Evolutionary conservation across 768 basidiomycete genomes (phyloP).

Genomic region (Pisolithus albus): DNA sequence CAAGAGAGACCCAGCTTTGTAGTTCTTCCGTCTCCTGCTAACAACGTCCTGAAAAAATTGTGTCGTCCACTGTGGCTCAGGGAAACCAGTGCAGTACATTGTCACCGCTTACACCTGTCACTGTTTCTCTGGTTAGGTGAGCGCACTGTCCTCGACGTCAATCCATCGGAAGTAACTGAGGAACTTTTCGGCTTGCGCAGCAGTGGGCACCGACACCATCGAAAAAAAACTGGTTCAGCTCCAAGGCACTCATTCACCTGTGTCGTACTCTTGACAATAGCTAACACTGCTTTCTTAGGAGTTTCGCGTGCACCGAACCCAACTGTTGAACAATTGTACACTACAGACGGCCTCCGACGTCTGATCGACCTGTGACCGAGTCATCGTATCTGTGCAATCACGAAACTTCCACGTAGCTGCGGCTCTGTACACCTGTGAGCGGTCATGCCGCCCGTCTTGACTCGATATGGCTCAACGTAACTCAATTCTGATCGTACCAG

Average conservation of each 20-base stretch:
- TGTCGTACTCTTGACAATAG: constrained; percentile 1
- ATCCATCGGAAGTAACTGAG: background rate
- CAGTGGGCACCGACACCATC: background rate
- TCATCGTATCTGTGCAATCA: constrained; percentile 8
- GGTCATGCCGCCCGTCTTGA: constrained; percentile 1
- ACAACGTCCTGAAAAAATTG: background rate
- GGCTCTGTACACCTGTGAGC: constrained; percentile 12
- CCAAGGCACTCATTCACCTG: background rate
- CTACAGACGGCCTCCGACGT: background rate
- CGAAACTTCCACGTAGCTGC: constrained; percentile 1
- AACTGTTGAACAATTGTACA: background rate
- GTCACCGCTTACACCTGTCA: constrained; percentile 3
- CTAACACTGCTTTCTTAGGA: constrained; percentile 6
- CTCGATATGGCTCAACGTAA: constrained; percentile 6
- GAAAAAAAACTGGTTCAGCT: background rate
- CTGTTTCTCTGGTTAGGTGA: background rate
- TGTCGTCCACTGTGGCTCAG: constrained; percentile 11
- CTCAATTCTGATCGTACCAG: constrained; percentile 13
- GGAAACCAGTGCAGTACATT: constrained; percentile 5
- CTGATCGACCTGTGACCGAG: constrained; percentile 8
- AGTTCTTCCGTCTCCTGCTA: constrained; percentile 13
- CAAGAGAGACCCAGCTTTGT: constrained; percentile 8
- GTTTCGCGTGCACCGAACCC: constrained; percentile 1
- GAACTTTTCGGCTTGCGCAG: background rate
- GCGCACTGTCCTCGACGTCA: background rate